Base-by-base conservation (phyloP, 257 asterid species). In the Knoxia roxburghii region DNA sequence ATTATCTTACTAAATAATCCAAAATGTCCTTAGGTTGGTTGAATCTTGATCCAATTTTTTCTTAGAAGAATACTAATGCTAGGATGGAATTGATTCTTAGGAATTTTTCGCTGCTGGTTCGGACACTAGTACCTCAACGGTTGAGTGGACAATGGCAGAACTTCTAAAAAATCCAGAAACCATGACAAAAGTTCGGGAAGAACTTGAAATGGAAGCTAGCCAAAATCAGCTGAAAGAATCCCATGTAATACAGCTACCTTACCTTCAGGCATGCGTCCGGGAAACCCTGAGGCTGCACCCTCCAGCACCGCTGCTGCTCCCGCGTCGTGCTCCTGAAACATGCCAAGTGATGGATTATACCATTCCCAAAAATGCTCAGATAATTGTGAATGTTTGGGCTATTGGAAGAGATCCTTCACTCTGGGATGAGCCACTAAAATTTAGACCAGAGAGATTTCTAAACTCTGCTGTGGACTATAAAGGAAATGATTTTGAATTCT, bases 261-360 rank as follows among this genome's bases (percentile, higher is more conserved):
- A 79, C 59, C 76, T 79, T 23, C 72, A 77, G 43, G 85, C 87
- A 2, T 75, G 83, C 53, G 46, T 77, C 17, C 77, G 76, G 68
- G 87, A 84, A 71, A 75, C 87, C 15, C 73, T 77, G n/a, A 57
- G 87, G 71, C 52, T 82, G 71, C 90, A 84, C 72, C 85, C 87
- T 45, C 86, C 83, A 9, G 83, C 79, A 1, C 85, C 87, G 13
- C 39, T 79, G 3, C 17, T 78, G 54, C 78, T 82, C 26, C 63
- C 81, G 48, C 82, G 69, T 50, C 73, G 73, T 5, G 87, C 84
- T 33, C 33, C 23, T 0, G 74, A 72, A 50, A 40, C 76, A n/a
- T 82, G 84, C 69, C 73, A 43, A 61, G 65, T 80, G 21, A 77
- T 79, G 80, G 63, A 29, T 51, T 69, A 73, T 50, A 78, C 79